Evolutionary conservation across 2,329 filamentous ascomycete species (phyloP).

Genomic region (Epichloe baconii): DNA sequence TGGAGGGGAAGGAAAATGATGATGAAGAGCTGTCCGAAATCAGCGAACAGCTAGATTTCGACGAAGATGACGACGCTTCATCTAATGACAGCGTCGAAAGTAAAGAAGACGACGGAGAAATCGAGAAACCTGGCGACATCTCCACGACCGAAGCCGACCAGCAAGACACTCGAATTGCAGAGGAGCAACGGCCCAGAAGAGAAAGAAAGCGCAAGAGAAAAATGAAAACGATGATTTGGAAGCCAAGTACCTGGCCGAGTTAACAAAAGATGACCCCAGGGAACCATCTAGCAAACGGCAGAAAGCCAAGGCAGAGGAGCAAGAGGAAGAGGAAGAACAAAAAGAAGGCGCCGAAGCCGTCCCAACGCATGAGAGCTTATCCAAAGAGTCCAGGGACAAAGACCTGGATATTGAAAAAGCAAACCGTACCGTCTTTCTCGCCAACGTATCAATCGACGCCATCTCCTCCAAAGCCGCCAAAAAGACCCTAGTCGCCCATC

Average conservation of each 20-base stretch:
- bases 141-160: constrained; percentile 1
- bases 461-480: constrained; percentile 73
- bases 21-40: constrained; percentile 20
- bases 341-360: constrained; percentile 27
- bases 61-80: constrained; percentile 14
- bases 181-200: constrained; percentile 25
- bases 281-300: constrained; percentile 42
- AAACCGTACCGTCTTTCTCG: constrained; percentile 78
- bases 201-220: constrained; percentile 53
- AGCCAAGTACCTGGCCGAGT: constrained; percentile 52
- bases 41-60: constrained; percentile 13
- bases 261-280: constrained; percentile 47
- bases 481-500: constrained; percentile 63
- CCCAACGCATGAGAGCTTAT: constrained; percentile 45
- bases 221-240: constrained; percentile 60
- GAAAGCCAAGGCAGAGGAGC: constrained; percentile 23
- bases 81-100: constrained; percentile 11
- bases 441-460: constrained; percentile 74
- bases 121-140: background rate
- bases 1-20: constrained; percentile 9
- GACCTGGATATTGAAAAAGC: constrained; percentile 64
- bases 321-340: constrained; percentile 19
- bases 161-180: constrained; percentile 18
- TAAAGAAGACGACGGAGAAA: constrained; percentile 13
- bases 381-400: constrained; percentile 47